Conservation (phyloP, 192 early-diverging fungal species). For the Mortierella hygrophila region DNA sequence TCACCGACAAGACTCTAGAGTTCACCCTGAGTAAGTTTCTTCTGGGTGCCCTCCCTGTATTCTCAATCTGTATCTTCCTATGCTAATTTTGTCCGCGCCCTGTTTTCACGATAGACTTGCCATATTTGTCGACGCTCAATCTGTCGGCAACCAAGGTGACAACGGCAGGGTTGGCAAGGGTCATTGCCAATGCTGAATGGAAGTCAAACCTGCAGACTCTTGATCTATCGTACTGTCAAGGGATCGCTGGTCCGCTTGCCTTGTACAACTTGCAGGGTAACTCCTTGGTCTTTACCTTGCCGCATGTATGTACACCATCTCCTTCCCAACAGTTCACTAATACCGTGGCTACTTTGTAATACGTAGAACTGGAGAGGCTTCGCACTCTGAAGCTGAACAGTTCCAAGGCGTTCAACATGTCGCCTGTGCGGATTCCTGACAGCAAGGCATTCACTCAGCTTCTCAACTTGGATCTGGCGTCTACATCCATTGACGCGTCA, state of each 20-base stretch:
- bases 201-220: slow-evolving; percentile 46
- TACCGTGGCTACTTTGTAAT: background rate
- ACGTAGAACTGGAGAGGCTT: slow-evolving; percentile 35
- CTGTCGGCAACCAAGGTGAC: slow-evolving; percentile 70
- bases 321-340: slow-evolving; percentile 11
- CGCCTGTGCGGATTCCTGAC: slow-evolving; percentile 26
- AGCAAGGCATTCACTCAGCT: slow-evolving; percentile 3
- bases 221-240: slow-evolving; percentile 53
- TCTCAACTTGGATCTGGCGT: slow-evolving; percentile 25
- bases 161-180: slow-evolving; percentile 52
- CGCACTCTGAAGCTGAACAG: slow-evolving; percentile 43
- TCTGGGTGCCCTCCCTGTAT: background rate
- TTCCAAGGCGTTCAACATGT: slow-evolving; percentile 25
- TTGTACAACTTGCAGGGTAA: slow-evolving; percentile 54
- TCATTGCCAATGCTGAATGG: slow-evolving; percentile 35
- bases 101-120: slow-evolving; percentile 23
- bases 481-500: slow-evolving; percentile 11
- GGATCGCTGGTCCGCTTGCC: slow-evolving; percentile 27
- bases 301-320: background rate
- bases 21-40: slow-evolving; percentile 14
- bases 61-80: background rate
- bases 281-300: background rate
- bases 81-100: background rate
- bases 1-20: slow-evolving; percentile 60
- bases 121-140: slow-evolving; percentile 35